These are phyloP conservation scores for Haberlea rhodopensis DNA, from an alignment of 257 asterid species.

Conservation along the genomic window DNA sequence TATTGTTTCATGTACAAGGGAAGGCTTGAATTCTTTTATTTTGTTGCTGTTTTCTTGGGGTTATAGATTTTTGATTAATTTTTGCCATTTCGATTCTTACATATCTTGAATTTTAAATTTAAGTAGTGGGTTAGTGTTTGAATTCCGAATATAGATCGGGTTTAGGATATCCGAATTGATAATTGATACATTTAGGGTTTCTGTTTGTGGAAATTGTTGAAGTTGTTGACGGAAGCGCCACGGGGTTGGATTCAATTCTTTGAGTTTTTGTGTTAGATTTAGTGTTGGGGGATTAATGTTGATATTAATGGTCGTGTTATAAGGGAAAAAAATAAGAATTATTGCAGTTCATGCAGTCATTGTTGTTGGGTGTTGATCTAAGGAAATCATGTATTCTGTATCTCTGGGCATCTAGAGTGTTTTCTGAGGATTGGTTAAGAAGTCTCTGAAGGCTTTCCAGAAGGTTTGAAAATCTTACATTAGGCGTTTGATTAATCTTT, in stretches of 20 bases:
- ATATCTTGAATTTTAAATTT: conserved; percentile 5
- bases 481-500: conserved; percentile 19
- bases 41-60: conserved; percentile 5
- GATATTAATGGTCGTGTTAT: neutral
- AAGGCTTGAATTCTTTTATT: conserved; percentile 22
- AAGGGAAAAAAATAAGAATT: conserved; percentile 19
- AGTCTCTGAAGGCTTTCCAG: conserved; percentile 16
- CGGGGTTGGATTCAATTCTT: neutral
- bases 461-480: conserved; percentile 16
- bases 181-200: conserved; percentile 6
- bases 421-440: conserved; percentile 9
- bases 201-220: conserved; percentile 7
- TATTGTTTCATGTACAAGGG: neutral
- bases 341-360: conserved; percentile 12
- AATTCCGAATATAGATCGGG: conserved; percentile 20
- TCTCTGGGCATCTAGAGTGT: conserved; percentile 4
- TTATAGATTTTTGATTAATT: conserved; percentile 6
- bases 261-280: neutral
- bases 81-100: neutral
- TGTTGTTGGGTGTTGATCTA: conserved; percentile 12
- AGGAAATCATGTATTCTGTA: neutral
- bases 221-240: conserved; percentile 20
- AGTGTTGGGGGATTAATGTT: neutral
- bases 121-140: conserved; percentile 22
- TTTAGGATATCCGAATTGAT: conserved; percentile 10